Conservation (phyloP, 2,329 filamentous ascomycete genomes). For the Sodiomyces alkalinus region DNA sequence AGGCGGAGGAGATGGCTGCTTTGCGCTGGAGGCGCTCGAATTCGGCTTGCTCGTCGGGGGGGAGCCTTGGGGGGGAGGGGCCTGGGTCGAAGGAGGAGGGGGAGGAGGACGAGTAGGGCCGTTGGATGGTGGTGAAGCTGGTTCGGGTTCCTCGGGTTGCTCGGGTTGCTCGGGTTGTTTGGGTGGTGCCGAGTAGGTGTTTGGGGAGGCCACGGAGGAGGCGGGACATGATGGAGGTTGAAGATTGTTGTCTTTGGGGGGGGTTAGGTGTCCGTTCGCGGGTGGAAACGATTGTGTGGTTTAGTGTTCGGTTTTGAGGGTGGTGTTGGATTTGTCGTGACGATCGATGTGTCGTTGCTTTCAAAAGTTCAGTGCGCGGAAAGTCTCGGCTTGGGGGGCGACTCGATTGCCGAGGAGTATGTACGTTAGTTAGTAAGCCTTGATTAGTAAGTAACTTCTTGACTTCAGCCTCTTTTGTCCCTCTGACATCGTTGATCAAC, state of each 20-base stretch:
- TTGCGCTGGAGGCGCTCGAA: constrained; percentile 73
- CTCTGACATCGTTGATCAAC: too few species aligned
- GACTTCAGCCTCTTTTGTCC: too few species aligned
- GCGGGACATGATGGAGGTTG: constrained; percentile 10
- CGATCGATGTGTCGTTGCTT: not conserved
- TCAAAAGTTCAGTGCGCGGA: too few species aligned
- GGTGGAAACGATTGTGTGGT: not conserved
- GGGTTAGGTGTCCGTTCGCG: not conserved
- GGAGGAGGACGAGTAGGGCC: constrained; percentile 11
- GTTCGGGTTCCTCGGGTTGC: too few species aligned
- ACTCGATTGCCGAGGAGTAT: too few species aligned
- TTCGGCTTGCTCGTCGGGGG: constrained; percentile 75
- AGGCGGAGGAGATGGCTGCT: constrained; percentile 29
- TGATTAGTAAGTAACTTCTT: too few species aligned
- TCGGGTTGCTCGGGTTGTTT: too few species aligned
- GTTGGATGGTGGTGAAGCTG: constrained; percentile 6
- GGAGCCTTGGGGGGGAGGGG: constrained; percentile 72
- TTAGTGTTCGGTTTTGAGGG: not conserved
- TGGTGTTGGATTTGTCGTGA: not conserved
- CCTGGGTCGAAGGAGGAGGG: constrained; percentile 30
- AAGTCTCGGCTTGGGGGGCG: too few species aligned
- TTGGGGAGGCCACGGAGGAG: constrained; percentile 9
- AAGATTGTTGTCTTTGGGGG: not conserved
- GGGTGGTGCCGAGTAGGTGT: too few species aligned
- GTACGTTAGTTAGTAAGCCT: too few species aligned